A percentile compares a stretch with the other conserved stretches of the same genome.
phyloP scores from a whole-genome alignment of 495 filamentous ascomycete genomes.

The Tuber magnatum region DNA sequence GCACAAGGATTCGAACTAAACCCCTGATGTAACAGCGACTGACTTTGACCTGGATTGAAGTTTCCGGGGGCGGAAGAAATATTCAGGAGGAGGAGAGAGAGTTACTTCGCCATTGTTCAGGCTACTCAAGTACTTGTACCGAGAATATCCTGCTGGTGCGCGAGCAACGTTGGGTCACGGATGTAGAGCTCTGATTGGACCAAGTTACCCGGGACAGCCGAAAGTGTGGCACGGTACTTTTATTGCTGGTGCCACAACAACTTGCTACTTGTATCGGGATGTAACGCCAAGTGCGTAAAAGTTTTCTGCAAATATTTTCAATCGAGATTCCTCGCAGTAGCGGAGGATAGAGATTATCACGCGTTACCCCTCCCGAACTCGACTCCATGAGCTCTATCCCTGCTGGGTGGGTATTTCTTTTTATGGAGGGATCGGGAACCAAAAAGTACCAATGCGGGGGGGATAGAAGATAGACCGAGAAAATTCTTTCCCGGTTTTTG shows the following conservation, averaged over 20 bases:
- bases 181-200: background rate
- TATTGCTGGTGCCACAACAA: background rate
- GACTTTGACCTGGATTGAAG: background rate
- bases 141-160: background rate
- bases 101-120: background rate
- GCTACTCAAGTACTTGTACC: background rate
- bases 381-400: background rate
- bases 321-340: background rate
- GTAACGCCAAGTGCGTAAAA: background rate
- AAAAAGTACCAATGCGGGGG: background rate
- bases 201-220: background rate
- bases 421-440: background rate
- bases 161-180: background rate
- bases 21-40: background rate
- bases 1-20: background rate
- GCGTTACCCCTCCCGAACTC: background rate
- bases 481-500: background rate
- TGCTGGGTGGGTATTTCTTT: background rate
- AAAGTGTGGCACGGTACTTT: background rate
- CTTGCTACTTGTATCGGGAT: background rate
- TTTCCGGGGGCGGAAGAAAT: background rate
- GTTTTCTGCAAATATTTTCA: slow-evolving; percentile 3
- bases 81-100: background rate
- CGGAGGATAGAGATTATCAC: background rate
- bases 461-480: background rate